A percentile compares a stretch with the other conserved stretches of the same genome.
phyloP scores from a whole-genome alignment of 1,139 yeast genomes.

The Protomyces arabidopsidicola region DNA sequence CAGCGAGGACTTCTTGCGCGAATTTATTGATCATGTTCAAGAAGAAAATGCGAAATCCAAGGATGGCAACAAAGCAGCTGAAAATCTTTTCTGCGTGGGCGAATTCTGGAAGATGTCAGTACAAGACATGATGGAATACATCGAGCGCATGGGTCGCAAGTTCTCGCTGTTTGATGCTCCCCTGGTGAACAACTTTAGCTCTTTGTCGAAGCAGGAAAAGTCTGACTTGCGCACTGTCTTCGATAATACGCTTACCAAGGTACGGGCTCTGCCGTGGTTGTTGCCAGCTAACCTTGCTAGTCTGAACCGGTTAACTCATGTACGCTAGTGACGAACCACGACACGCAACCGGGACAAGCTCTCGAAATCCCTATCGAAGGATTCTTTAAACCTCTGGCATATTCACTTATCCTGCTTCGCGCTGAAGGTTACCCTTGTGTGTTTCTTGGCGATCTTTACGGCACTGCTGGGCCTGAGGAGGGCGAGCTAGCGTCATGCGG shows the following conservation, averaged over 20 bases:
- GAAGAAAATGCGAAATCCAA: background rate
- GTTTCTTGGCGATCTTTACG: constrained; percentile 33
- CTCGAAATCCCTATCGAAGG: constrained; percentile 33
- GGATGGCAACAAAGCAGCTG: constrained; percentile 24
- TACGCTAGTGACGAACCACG: constrained; percentile 33
- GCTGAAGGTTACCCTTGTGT: constrained; percentile 33
- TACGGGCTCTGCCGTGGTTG: background rate
- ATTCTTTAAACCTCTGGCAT: constrained; percentile 34
- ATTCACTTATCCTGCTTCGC: constrained; percentile 33
- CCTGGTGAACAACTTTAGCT: constrained; percentile 32
- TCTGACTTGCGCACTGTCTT: constrained; percentile 31
- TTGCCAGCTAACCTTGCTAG: constrained; percentile 28
- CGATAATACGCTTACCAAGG: constrained; percentile 29
- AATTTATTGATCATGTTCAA: constrained; percentile 30
- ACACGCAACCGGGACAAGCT: constrained; percentile 34
- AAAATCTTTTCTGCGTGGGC: constrained; percentile 32
- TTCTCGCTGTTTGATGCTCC: constrained; percentile 33
- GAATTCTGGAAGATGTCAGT: constrained; percentile 33
- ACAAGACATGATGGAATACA: constrained; percentile 31
- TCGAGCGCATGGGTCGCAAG: constrained; percentile 31
- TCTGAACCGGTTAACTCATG: constrained; percentile 32
- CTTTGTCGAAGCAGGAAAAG: constrained; percentile 30
- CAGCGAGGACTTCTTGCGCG: constrained; percentile 31
- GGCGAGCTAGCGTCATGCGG: constrained; percentile 31
- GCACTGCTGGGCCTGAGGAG: constrained; percentile 31